Evolutionary conservation across 768 basidiomycete genomes (phyloP).

Genomic region (Naganishia kalamii): DNA sequence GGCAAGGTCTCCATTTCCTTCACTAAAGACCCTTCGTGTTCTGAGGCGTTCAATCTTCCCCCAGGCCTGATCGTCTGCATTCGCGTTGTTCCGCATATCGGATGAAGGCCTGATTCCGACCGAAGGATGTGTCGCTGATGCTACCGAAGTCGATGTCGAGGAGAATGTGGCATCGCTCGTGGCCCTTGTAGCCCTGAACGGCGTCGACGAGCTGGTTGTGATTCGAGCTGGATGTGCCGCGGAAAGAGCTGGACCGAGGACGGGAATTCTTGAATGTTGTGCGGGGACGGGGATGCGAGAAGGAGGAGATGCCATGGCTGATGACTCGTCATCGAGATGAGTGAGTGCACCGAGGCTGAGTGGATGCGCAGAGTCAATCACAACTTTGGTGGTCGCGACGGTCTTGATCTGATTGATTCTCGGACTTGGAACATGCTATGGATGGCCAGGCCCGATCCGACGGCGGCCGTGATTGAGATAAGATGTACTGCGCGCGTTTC

Average conservation of each 20-base stretch:
- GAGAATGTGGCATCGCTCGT: neutral
- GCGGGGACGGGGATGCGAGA: constrained; percentile 10
- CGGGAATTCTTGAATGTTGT: neutral
- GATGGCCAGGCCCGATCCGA: too few species aligned
- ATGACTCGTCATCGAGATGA: neutral
- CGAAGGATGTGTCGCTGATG: neutral
- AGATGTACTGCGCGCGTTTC: too few species aligned
- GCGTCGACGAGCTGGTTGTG: constrained; percentile 9
- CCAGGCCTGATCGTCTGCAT: neutral
- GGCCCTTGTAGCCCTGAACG: neutral
- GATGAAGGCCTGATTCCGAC: neutral
- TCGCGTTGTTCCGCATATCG: neutral
- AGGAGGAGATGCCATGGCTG: constrained; percentile 7
- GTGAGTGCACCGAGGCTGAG: neutral
- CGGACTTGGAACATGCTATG: too few species aligned
- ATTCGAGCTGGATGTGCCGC: neutral
- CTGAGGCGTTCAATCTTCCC: constrained; percentile 5
- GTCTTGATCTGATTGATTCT: too few species aligned
- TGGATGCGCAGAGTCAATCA: neutral
- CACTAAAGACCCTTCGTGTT: neutral
- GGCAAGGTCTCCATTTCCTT: neutral
- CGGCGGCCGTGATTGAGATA: too few species aligned
- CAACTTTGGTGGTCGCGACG: too few species aligned
- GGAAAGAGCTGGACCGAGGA: neutral
- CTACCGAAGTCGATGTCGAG: neutral